Base-by-base conservation (phyloP, 768 basidiomycete species). In the Psilocybe tampanensis region DNA sequence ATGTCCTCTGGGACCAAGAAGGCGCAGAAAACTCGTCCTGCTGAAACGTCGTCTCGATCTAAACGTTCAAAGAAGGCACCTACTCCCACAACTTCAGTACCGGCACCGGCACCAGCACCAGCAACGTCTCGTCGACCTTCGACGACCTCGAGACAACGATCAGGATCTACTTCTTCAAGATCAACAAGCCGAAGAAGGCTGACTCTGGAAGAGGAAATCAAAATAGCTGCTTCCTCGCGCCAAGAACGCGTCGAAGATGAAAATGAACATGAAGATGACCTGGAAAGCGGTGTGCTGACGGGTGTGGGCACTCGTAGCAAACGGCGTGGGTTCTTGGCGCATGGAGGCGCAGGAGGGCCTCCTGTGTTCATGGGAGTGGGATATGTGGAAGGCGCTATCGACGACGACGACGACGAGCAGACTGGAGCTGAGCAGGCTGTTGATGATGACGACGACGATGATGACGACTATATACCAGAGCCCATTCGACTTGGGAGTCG, bases 281-380 rank as follows among this genome's bases (percentile, higher is more conserved):
- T 73, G 18, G 85, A 88, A 1, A 78, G 74, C 55, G 80, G 77
- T 21, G 72, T 83, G 13, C 77, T 84, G 12, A 69, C 76, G 1
- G 87, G 80, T 17, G 77, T 82, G 2, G 88, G 88, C 11, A 82
- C 75, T 39, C 76, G 76, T 65, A 82, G 77, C 49, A 83, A 78
- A 62, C 75, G 70, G 17, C 72, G 67, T 4, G 87, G 88, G 1
- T 93, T 91, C 60, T 73, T 92, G 19, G 86, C 88, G 3, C 86
- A 84, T 63, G 90, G 90, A 12, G 90, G 91, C 0, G 89, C 80
- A 9, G 89, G 86, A 21, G 91, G 91, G 0, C 56, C 66, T 1
- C 86, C 90, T 1, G 86, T 93, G 11, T 84, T 85, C 56, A 86
- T 90, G 83, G 87, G 85, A 8, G 80, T 76, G 23, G 89, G 88